Evolutionary conservation across 2,329 filamentous ascomycete species (phyloP).

Genomic region (Exophiala aquamarina): DNA sequence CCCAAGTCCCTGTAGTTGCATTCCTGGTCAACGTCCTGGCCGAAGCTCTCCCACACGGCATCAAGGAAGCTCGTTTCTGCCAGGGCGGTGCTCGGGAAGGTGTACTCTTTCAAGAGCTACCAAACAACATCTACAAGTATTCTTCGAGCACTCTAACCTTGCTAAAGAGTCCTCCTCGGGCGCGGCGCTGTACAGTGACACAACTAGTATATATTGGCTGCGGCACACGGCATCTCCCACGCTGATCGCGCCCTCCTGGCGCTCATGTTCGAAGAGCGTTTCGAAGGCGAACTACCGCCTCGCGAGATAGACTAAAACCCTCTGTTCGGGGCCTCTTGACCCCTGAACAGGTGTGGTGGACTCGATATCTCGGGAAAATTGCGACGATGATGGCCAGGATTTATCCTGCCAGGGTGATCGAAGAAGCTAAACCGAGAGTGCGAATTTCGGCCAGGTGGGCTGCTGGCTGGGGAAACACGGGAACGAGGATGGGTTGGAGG

Average conservation of each 20-base stretch:
- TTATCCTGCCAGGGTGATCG: conserved; percentile 60
- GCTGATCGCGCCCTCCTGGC: conserved; percentile 68
- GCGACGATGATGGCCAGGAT: conserved; percentile 58
- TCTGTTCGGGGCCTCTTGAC: conserved; percentile 56
- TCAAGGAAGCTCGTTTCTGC: conserved; percentile 77
- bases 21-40: conserved; percentile 76
- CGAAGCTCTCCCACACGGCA: conserved; percentile 63
- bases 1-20: conserved; percentile 80
- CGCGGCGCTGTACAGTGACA: conserved; percentile 70
- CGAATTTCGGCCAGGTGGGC: conserved; percentile 44
- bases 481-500: conserved; percentile 42
- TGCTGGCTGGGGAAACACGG: conserved; percentile 40
- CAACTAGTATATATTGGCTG: conserved; percentile 64
- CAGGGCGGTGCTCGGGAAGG: conserved; percentile 86
- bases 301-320: conserved; percentile 56
- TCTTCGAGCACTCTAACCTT: conserved; percentile 55
- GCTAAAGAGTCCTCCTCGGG: conserved; percentile 60
- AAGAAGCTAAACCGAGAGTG: conserved; percentile 36
- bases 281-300: conserved; percentile 65
- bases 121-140: conserved; percentile 57
- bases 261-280: conserved; percentile 70
- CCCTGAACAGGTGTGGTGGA: conserved; percentile 62
- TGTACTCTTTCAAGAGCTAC: conserved; percentile 63
- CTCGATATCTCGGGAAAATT: conserved; percentile 61
- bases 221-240: conserved; percentile 73